phyloP scores from a whole-genome alignment of 192 early-diverging fungal genomes.

The Paraglomus occultum region DNA sequence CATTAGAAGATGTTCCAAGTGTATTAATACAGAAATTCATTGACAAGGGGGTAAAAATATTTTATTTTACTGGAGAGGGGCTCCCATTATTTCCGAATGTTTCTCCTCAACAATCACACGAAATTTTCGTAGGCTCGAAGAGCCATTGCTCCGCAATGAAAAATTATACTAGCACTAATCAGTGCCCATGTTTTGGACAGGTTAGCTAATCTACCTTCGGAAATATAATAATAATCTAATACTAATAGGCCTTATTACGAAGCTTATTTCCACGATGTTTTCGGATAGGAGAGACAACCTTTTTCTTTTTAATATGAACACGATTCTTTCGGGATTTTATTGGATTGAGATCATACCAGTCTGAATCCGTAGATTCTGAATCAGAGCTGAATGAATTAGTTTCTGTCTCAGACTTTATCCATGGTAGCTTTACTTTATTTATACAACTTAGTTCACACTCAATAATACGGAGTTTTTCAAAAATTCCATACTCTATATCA shows the following conservation, averaged over 20 bases:
- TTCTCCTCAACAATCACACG: conserved; percentile 11
- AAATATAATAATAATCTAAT: too few species aligned
- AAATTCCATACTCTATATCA: conserved; percentile 16
- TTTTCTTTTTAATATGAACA: too few species aligned
- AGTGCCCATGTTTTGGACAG: conserved; percentile 8
- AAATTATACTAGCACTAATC: conserved; percentile 1
- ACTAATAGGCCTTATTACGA: too few species aligned
- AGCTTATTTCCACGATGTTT: too few species aligned
- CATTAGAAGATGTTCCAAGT: conserved; percentile 11
- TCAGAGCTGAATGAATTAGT: neutral
- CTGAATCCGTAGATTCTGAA: neutral
- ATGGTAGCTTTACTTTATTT: neutral
- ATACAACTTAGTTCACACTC: conserved; percentile 8
- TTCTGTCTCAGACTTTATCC: neutral
- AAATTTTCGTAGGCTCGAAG: conserved; percentile 15
- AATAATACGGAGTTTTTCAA: conserved; percentile 11
- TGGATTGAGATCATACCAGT: neutral
- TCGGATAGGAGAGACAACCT: too few species aligned
- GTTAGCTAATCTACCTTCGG: conserved; percentile 19
- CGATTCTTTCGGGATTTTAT: neutral
- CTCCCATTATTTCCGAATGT: conserved; percentile 12
- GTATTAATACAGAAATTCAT: conserved; percentile 9
- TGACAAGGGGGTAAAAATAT: conserved; percentile 3
- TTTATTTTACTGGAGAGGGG: conserved; percentile 12
- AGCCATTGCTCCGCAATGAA: too few species aligned